These are phyloP conservation scores for Proteromonas lacertae DNA, from an alignment of 352 stramenopile genomes.

Conservation along the genomic window DNA sequence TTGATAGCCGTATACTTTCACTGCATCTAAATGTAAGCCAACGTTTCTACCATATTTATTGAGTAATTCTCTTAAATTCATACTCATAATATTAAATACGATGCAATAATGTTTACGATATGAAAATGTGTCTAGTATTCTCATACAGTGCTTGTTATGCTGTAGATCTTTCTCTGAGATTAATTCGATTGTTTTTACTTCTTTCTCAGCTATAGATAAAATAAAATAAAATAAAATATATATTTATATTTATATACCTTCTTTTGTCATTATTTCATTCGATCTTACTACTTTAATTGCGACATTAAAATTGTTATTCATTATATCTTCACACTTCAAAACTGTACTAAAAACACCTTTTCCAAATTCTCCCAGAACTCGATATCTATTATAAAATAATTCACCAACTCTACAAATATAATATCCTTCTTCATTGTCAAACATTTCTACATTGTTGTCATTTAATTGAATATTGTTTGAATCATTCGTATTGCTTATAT, in stretches of 20 bases:
- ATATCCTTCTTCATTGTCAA: constrained; percentile 82
- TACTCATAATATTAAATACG: constrained; percentile 80
- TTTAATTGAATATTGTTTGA: too few relatives aligned
- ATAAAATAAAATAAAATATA: background rate
- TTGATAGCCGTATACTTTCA: constrained; percentile 32
- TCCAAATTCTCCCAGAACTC: constrained; percentile 55
- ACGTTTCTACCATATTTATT: constrained; percentile 41
- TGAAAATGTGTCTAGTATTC: constrained; percentile 35
- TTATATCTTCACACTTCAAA: constrained; percentile 42
- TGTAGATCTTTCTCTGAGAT: constrained; percentile 23
- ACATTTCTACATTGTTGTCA: too few relatives aligned
- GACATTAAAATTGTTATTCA: constrained; percentile 6
- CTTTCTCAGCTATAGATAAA: constrained; percentile 13
- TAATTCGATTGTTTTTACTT: constrained; percentile 32
- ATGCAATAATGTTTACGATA: constrained; percentile 73
- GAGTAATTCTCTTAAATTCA: constrained; percentile 67
- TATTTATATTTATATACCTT: constrained; percentile 14
- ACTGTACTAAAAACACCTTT: constrained; percentile 94
- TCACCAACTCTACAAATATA: constrained; percentile 73
- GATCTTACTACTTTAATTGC: constrained; percentile 52
- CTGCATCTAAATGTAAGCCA: constrained; percentile 30
- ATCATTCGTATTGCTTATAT: too few relatives aligned
- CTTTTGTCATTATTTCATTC: constrained; percentile 90
- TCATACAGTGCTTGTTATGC: constrained; percentile 39
- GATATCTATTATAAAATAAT: constrained; percentile 48